Percentiles rank a stretch among this genome's conserved stretches.
phyloP scores from a whole-genome alignment of 2,329 filamentous ascomycete species.

The Neonectria sp. region DNA sequence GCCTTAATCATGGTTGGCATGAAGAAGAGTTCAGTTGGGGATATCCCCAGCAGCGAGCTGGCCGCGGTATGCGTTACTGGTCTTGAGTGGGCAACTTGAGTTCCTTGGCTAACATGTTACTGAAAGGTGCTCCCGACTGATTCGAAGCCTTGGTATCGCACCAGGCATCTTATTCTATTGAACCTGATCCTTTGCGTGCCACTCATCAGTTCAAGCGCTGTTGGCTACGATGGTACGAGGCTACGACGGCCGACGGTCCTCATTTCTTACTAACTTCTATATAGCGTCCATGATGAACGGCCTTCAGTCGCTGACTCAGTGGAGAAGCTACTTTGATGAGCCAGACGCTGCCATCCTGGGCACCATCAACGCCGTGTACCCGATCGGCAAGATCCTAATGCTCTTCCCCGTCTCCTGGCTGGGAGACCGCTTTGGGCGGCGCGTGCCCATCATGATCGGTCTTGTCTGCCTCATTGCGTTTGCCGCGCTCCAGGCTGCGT shows the following conservation, averaged over 20 bases:
- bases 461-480: slow-evolving; percentile 47
- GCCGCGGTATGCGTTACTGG: no score
- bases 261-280: no score
- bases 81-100: no score
- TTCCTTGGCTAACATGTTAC: no score
- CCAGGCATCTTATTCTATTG: slow-evolving; percentile 57
- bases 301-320: slow-evolving; percentile 56
- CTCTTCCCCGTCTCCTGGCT: slow-evolving; percentile 52
- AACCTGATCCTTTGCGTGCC: slow-evolving; percentile 60
- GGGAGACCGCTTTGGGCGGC: slow-evolving; percentile 57
- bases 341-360: slow-evolving; percentile 52
- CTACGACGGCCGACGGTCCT: background rate
- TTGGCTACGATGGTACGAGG: slow-evolving; percentile 58
- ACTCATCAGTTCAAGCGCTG: slow-evolving; percentile 56
- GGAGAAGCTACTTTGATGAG: slow-evolving; percentile 57
- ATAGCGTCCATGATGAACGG: slow-evolving; percentile 59
- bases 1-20: no score
- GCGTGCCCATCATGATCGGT: slow-evolving; percentile 53
- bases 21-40: no score
- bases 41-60: no score
- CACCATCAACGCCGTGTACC: slow-evolving; percentile 53
- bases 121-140: slow-evolving; percentile 54
- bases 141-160: slow-evolving; percentile 56
- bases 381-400: slow-evolving; percentile 55
- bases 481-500: slow-evolving; percentile 47